Evolutionary conservation across 768 basidiomycete genomes (phyloP).

Genomic region (Tricholoma furcatifolium): DNA sequence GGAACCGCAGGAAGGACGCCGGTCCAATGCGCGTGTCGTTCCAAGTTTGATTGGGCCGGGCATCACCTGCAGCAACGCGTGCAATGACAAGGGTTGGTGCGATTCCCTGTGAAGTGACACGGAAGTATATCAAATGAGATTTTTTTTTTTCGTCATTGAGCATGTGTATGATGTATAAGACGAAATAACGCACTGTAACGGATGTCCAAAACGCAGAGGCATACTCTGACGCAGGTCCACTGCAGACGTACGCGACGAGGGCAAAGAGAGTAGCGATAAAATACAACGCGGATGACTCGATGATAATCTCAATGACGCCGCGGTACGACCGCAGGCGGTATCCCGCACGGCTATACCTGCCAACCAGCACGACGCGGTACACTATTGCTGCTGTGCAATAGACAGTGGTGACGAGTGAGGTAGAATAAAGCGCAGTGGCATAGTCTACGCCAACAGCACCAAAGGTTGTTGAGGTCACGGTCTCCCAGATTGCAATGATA

Average conservation of each 20-base stretch:
- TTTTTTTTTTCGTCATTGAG: not conserved
- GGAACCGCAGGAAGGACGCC: constrained; percentile 16
- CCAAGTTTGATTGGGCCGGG: constrained; percentile 14
- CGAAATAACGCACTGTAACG: constrained; percentile 9
- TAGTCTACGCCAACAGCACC: constrained; percentile 15
- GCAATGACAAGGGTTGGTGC: constrained; percentile 17
- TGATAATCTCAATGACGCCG: constrained; percentile 16
- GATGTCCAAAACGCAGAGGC: constrained; percentile 19
- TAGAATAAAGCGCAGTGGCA: constrained; percentile 16
- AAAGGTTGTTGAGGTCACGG: constrained; percentile 12
- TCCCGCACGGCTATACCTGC: not conserved
- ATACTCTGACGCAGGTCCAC: constrained; percentile 17
- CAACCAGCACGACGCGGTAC: constrained; percentile 11
- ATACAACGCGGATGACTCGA: constrained; percentile 16
- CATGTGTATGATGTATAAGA: not conserved
- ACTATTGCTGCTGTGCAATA: constrained; percentile 16
- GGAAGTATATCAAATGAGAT: not conserved
- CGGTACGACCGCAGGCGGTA: constrained; percentile 13
- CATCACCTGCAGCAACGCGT: constrained; percentile 15
- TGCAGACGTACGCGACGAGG: constrained; percentile 12
- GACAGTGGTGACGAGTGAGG: constrained; percentile 14
- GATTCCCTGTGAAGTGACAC: constrained; percentile 8
- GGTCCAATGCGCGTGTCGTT: constrained; percentile 4
- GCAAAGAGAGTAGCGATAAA: constrained; percentile 18
- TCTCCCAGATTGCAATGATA: constrained; percentile 14